These are phyloP conservation scores for Ceratobasidium sp. DNA, from an alignment of 1,284 basidiomycete genomes.

Conservation along the genomic window DNA sequence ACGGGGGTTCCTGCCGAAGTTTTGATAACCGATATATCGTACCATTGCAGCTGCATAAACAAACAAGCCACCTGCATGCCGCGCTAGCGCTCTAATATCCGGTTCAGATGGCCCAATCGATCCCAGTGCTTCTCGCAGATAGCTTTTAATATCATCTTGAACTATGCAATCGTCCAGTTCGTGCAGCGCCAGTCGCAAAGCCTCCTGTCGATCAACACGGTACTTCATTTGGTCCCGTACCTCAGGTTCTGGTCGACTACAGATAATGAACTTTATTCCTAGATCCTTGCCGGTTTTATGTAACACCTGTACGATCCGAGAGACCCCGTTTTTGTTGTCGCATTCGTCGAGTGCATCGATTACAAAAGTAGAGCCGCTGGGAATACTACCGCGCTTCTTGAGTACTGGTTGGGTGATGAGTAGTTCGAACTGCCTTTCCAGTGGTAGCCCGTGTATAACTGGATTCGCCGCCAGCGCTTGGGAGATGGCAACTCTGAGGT, in stretches of 20 bases:
- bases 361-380: too few relatives aligned
- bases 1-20: neutral
- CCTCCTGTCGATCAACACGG: neutral
- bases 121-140: neutral
- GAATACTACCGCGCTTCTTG: too few relatives aligned
- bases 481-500: neutral
- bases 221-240: constrained; percentile 3
- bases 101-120: neutral
- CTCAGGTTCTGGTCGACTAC: constrained; percentile 21
- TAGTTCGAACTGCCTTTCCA: too few relatives aligned
- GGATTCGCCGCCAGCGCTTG: neutral
- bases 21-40: neutral
- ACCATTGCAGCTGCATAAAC: constrained; percentile 17
- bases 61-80: constrained; percentile 3
- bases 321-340: constrained; percentile 3
- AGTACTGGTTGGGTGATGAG: too few relatives aligned
- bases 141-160: neutral
- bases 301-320: neutral
- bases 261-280: constrained; percentile 22
- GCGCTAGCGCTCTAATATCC: neutral
- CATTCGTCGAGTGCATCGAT: constrained; percentile 29
- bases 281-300: neutral
- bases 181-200: neutral
- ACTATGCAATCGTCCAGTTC: neutral
- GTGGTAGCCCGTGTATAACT: too few relatives aligned